A percentile compares a stretch with the other conserved stretches of the same genome.
phyloP scores from a whole-genome alignment of 108 stramenopile species.

The Skeletonema potamos region DNA sequence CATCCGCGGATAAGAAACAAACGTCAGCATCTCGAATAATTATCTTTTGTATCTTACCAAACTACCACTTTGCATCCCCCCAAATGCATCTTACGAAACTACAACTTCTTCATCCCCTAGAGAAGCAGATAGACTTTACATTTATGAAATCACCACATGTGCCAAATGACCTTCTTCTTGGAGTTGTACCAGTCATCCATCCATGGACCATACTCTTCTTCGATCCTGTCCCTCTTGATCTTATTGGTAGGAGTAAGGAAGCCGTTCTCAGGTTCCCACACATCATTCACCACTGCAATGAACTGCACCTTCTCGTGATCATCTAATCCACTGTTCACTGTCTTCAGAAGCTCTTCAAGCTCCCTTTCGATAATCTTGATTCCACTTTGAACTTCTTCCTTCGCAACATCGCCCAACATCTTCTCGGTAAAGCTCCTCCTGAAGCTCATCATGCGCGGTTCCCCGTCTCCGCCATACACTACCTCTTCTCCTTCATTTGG shows the following conservation, averaged over 20 bases:
- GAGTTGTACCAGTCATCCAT: conserved; percentile 70
- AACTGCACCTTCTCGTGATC: conserved; percentile 66
- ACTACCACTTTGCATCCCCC: too few relatives aligned
- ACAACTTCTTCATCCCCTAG: too few relatives aligned
- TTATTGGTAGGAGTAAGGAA: conserved; percentile 83
- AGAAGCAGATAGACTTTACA: too few relatives aligned
- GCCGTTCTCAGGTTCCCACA: conserved; percentile 82
- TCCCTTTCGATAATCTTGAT: conserved; percentile 42
- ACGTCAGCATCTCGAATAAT: too few relatives aligned
- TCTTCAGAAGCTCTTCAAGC: conserved; percentile 52
- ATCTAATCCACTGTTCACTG: conserved; percentile 61
- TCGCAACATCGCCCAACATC: background rate
- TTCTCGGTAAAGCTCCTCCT: background rate
- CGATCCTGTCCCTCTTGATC: conserved; percentile 73
- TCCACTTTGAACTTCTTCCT: background rate
- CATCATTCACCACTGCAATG: conserved; percentile 75
- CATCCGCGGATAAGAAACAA: conserved; percentile 35
- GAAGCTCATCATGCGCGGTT: background rate
- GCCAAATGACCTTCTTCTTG: conserved; percentile 76
- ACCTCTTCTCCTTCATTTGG: background rate
- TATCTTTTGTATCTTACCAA: too few relatives aligned
- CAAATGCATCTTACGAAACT: too few relatives aligned
- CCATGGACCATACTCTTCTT: conserved; percentile 57
- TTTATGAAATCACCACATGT: conserved; percentile 31
- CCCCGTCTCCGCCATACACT: background rate